phyloP scores from a whole-genome alignment of 345 rosid species.

The Populus alba region DNA sequence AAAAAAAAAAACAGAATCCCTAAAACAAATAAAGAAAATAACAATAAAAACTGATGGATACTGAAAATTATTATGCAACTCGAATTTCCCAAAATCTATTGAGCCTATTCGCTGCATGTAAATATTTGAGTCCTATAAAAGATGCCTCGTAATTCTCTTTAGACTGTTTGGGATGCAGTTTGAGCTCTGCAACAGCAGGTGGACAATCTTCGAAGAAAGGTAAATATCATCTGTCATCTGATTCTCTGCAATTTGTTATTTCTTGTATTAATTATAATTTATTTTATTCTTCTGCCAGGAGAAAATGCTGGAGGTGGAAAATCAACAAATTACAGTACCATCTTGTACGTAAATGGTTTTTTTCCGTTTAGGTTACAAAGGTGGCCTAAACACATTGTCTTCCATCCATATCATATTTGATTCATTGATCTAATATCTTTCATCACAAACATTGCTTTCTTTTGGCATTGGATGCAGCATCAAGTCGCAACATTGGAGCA shows the following conservation, averaged over 20 bases:
- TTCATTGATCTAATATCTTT: no score
- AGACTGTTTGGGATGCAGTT: constrained; percentile 7
- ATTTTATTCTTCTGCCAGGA: constrained; percentile 9
- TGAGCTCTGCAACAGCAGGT: constrained; percentile 33
- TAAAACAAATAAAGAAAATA: no score
- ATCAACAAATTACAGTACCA: constrained; percentile 28
- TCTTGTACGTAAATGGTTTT: constrained; percentile 20
- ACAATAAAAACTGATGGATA: no score
- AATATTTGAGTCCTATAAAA: neutral
- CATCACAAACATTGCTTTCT: neutral
- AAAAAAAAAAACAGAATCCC: no score
- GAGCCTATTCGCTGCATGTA: neutral
- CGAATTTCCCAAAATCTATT: no score
- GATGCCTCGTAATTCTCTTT: neutral
- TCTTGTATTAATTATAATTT: neutral
- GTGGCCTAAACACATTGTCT: neutral
- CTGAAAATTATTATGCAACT: no score
- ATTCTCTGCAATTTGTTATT: neutral
- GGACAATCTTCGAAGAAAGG: constrained; percentile 35
- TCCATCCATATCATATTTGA: neutral
- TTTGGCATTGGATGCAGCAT: neutral
- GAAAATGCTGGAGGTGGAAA: constrained; percentile 36
- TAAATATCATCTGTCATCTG: neutral
- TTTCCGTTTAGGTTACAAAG: no score
- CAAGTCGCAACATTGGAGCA: constrained; percentile 16